Conservation (phyloP, 2,329 filamentous ascomycete species). For the Aspergillus piperis region DNA sequence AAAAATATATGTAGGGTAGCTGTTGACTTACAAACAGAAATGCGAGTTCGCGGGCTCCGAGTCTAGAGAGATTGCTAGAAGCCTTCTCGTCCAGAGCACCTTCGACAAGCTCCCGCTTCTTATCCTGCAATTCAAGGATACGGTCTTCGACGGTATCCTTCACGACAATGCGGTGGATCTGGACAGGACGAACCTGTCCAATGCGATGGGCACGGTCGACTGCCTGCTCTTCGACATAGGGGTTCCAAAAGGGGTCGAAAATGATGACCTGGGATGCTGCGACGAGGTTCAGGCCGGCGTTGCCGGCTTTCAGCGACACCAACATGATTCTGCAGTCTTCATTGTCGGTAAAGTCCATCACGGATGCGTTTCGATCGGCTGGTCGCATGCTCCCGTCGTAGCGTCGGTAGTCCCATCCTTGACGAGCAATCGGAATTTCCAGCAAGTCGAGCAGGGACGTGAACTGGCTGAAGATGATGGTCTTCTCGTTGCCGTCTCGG, state of each 20-base stretch:
- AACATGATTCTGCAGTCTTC: conserved; percentile 68
- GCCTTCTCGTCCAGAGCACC: conserved; percentile 77
- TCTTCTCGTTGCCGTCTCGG: conserved; percentile 66
- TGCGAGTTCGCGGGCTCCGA: conserved; percentile 67
- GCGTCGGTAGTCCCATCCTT: conserved; percentile 62
- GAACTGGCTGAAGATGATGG: conserved; percentile 80
- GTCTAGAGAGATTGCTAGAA: conserved; percentile 64
- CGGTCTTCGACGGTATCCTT: conserved; percentile 82
- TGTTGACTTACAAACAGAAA: conserved; percentile 62
- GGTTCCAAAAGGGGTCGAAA: conserved; percentile 93
- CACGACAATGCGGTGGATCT: conserved; percentile 78
- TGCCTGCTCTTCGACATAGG: conserved; percentile 88
- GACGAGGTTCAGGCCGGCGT: conserved; percentile 82
- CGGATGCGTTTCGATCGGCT: conserved; percentile 65
- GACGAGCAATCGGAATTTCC: conserved; percentile 68
- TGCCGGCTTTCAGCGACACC: conserved; percentile 77
- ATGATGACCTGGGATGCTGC: conserved; percentile 84
- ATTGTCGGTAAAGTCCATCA: conserved; percentile 67
- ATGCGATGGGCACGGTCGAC: conserved; percentile 88
- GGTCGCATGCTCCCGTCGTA: conserved; percentile 78
- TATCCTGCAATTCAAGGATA: conserved; percentile 75
- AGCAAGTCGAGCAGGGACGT: conserved; percentile 76
- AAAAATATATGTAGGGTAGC: background rate
- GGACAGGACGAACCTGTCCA: conserved; percentile 72
- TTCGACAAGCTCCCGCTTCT: conserved; percentile 75